Conservation (phyloP, 2,329 filamentous ascomycete genomes). For the Drechslerella dactyloides region DNA sequence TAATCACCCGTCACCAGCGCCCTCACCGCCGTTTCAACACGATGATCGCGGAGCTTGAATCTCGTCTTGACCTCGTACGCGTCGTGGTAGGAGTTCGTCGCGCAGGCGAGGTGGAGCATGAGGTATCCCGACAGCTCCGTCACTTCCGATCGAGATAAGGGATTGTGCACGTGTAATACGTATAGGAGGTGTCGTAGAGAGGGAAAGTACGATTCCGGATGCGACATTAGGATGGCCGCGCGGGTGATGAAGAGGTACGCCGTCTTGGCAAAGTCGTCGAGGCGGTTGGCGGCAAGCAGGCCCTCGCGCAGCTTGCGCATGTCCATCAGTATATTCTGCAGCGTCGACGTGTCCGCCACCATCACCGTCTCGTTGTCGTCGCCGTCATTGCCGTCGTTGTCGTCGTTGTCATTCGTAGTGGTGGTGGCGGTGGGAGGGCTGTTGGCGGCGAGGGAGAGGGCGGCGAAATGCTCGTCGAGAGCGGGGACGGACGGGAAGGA, state of each 20-base stretch:
- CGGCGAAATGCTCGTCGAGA: constrained; percentile 46
- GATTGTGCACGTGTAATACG: constrained; percentile 70
- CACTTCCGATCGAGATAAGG: constrained; percentile 73
- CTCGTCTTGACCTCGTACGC: constrained; percentile 72
- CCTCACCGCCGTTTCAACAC: constrained; percentile 71
- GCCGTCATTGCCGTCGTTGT: neutral
- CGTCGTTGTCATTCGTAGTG: neutral
- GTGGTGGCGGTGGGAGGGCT: constrained; percentile 32
- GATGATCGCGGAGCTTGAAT: constrained; percentile 70
- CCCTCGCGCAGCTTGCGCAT: constrained; percentile 92
- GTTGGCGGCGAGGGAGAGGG: constrained; percentile 47
- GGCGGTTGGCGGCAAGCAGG: constrained; percentile 76
- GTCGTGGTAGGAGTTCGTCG: constrained; percentile 74
- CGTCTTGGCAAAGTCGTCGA: constrained; percentile 81
- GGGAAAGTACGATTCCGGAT: constrained; percentile 88
- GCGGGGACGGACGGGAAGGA: constrained; percentile 48
- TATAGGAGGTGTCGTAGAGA: constrained; percentile 80
- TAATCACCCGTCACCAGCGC: constrained; percentile 83
- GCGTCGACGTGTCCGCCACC: constrained; percentile 33
- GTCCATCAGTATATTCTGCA: constrained; percentile 70
- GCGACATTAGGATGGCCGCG: constrained; percentile 77
- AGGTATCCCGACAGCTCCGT: constrained; percentile 81
- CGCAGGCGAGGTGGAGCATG: constrained; percentile 86
- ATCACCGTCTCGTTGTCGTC: constrained; percentile 12
- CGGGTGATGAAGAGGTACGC: constrained; percentile 92